Evolutionary conservation across 441 rosid genomes (phyloP), one percentile per base, ranked within the genome.

Genomic region (Brassica balearica): DNA sequence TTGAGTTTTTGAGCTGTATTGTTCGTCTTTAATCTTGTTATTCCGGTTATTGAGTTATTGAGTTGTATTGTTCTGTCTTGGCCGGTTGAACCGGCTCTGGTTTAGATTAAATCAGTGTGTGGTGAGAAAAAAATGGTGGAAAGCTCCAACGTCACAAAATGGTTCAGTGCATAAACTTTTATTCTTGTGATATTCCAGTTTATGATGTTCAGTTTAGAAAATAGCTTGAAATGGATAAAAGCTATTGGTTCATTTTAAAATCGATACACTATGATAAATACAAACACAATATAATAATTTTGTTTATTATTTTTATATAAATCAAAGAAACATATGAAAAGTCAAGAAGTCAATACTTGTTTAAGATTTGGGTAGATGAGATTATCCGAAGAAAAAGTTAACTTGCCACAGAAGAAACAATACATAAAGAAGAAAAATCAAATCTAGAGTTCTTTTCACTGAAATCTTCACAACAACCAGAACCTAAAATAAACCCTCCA

Each of bases 301-400:
- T 20, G 12, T 61, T 60, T 51, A 43, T 61, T 29, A 48, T 12
- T 62, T 62, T 10, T 25, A 75, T 61, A 63, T 7, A 34, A 34
- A 34, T 6, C 15, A n/a, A n/a, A 62, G 11, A 9, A 38, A 36
- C 34, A 60, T 4, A 9, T 15, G 53, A 65, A 36, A 65, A 36
- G 69, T 65, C 69, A 63, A 65, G 5, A 72, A 66, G 59, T 68
- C 64, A 72, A 72, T 36, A 71, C 9, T 19, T 8, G 48, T 15
- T 34, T 7, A 79, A 73, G 66, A 36, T 78, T 68, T 63, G 75
- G 71, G 75, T 80, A 74, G 82, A 56, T 74, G 55, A 63, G 75
- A 74, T 38, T 64, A 61, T 43, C 75, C 56, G 34, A 64, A 29
- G 41, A 74, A 53, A 55, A 74, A 74, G 56, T 73, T 63, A 66